Evolutionary conservation across 129 eudicot genomes (phyloP).

Genomic region (Chrysanthemum lavandulifolium): DNA sequence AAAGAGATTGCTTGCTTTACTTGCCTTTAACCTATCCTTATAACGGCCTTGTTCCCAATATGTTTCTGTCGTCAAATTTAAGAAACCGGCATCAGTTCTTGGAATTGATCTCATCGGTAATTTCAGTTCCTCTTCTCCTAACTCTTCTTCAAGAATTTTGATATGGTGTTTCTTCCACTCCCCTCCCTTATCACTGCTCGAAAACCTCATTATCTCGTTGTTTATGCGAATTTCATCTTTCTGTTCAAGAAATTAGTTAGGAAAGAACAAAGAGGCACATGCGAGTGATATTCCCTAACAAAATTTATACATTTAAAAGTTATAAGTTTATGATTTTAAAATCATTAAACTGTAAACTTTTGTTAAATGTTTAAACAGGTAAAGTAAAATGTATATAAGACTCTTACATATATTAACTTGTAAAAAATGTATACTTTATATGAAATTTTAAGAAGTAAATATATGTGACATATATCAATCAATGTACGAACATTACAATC

Average conservation of each 20-base stretch:
- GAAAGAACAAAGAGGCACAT: not conserved
- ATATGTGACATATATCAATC: no score
- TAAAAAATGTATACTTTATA: no score
- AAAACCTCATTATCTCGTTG: not conserved
- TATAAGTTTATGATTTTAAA: no score
- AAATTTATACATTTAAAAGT: not conserved
- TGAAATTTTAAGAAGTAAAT: no score
- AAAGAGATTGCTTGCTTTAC: no score
- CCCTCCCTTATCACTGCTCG: not conserved
- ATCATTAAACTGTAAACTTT: not conserved
- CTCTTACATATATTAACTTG: no score
- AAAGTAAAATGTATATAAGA: no score
- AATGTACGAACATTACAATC: no score
- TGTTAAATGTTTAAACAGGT: no score
- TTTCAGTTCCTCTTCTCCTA: not conserved
- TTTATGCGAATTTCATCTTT: not conserved
- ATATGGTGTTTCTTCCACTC: not conserved
- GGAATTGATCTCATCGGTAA: conserved; percentile 11
- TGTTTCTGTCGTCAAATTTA: not conserved
- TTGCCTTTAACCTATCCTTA: no score
- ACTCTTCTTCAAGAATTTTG: not conserved
- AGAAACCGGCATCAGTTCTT: conserved; percentile 12
- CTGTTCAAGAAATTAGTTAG: not conserved
- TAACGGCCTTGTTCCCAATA: no score
- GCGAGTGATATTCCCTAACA: not conserved